These are phyloP conservation scores for Pholiota conissans DNA, from an alignment of 768 basidiomycete genomes.

Conservation along the genomic window DNA sequence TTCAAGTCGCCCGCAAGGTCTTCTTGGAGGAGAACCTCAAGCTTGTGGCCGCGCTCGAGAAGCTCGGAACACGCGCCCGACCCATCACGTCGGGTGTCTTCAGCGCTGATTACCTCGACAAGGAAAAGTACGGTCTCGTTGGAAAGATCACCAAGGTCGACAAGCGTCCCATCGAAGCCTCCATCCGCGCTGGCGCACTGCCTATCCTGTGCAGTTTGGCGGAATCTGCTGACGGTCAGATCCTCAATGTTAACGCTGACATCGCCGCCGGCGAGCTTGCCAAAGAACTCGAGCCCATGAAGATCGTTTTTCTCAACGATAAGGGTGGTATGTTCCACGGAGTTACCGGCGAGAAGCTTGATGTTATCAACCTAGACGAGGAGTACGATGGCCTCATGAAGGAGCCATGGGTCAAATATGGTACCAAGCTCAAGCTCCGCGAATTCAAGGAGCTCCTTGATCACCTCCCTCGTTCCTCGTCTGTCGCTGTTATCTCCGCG, in stretches of 20 bases:
- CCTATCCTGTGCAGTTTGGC: conserved; percentile 96
- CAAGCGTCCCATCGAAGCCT: conserved; percentile 94
- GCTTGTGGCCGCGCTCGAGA: conserved; percentile 90
- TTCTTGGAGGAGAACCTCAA: conserved; percentile 98
- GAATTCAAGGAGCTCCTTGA: conserved; percentile 99
- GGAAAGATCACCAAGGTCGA: conserved; percentile 94
- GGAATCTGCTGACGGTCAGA: conserved; percentile 95
- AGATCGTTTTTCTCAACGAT: conserved; percentile 98
- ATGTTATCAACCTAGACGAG: conserved; percentile 98
- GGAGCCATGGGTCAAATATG: conserved; percentile 98
- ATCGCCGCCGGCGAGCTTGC: conserved; percentile 97
- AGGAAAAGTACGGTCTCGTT: conserved; percentile 92
- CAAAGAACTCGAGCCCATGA: conserved; percentile 97
- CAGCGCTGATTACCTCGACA: conserved; percentile 94
- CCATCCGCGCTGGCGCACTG: conserved; percentile 93
- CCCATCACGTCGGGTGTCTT: conserved; percentile 99
- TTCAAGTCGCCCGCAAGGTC: conserved; percentile 91
- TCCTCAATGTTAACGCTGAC: conserved; percentile 98
- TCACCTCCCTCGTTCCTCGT: conserved; percentile 95
- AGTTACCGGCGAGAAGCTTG: conserved; percentile 93
- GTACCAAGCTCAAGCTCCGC: conserved; percentile 97
- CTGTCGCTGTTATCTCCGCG: conserved; percentile 96
- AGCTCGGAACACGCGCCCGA: conserved; percentile 92
- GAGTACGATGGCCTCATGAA: conserved; percentile 98
- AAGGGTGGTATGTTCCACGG: conserved; percentile 99